Percentiles rank a stretch among this genome's conserved stretches.
Evolutionary conservation across 2,329 filamentous ascomycete species (phyloP).

Genomic region (Colletotrichum eleusines): DNA sequence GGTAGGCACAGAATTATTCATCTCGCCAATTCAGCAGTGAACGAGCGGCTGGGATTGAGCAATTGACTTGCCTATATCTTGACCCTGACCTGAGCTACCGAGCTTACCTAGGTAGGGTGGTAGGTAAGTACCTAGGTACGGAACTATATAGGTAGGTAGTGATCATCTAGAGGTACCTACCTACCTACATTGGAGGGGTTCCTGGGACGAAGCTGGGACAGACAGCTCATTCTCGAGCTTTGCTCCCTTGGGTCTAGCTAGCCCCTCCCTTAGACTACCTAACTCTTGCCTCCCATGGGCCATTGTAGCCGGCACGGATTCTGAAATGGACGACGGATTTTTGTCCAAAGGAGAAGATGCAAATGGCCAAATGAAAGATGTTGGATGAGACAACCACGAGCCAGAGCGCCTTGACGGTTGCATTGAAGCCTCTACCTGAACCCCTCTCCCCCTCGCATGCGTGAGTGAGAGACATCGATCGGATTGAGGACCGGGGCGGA

Average conservation of each 20-base stretch:
- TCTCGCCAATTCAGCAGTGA: too few species aligned
- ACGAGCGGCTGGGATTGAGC: neutral
- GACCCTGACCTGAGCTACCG: neutral
- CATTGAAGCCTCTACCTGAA: neutral
- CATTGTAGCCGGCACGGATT: slow-evolving; percentile 7
- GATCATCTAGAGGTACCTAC: neutral
- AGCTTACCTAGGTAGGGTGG: too few species aligned
- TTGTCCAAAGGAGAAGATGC: neutral
- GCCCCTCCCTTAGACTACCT: slow-evolving; percentile 1
- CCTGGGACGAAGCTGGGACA: slow-evolving; percentile 8
- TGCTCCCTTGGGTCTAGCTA: slow-evolving; percentile 35
- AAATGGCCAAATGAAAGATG: slow-evolving; percentile 28
- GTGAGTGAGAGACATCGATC: neutral
- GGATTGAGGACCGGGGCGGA: slow-evolving; percentile 6
- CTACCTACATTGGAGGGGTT: neutral
- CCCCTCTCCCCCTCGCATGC: neutral
- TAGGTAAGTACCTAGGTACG: neutral
- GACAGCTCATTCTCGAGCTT: slow-evolving; percentile 33
- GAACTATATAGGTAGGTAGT: too few species aligned
- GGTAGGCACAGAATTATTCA: too few species aligned
- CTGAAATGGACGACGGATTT: neutral
- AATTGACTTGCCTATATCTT: neutral
- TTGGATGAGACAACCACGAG: slow-evolving; percentile 30
- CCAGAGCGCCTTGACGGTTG: slow-evolving; percentile 3
- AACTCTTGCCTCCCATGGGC: slow-evolving; percentile 1